These are phyloP conservation scores for Fusarium anguioides DNA, from an alignment of 2,329 filamentous ascomycete genomes.

Conservation along the genomic window DNA sequence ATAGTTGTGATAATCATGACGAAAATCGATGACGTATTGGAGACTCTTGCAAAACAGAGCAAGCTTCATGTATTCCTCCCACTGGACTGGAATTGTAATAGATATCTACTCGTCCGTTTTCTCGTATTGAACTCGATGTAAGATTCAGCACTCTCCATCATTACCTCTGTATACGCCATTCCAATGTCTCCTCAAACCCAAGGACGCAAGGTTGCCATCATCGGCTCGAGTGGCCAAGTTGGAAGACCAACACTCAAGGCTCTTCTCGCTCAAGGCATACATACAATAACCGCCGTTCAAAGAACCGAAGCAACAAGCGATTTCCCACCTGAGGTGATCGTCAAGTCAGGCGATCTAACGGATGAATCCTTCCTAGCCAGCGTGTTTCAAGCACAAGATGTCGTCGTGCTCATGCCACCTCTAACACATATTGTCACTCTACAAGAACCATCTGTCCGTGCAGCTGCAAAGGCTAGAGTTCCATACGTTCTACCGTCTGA, in stretches of 20 bases:
- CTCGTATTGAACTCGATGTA: too few species aligned
- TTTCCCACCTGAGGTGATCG: neutral
- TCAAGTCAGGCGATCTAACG: constrained; percentile 8
- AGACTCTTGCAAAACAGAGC: too few species aligned
- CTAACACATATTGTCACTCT: constrained; percentile 17
- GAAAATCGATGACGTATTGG: neutral
- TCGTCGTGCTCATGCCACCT: constrained; percentile 17
- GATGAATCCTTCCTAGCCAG: constrained; percentile 13
- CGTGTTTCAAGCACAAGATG: constrained; percentile 15
- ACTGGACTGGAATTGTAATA: too few species aligned
- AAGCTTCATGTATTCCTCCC: too few species aligned
- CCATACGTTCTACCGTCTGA: constrained; percentile 16
- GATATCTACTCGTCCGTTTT: too few species aligned
- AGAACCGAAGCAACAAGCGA: constrained; percentile 12
- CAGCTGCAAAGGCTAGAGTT: constrained; percentile 1
- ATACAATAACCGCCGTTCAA: constrained; percentile 22
- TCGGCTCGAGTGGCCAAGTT: constrained; percentile 14
- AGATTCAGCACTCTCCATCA: too few species aligned
- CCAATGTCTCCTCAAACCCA: constrained; percentile 2
- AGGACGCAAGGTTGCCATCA: constrained; percentile 15
- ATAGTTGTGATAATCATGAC: neutral
- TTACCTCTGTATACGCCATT: too few species aligned
- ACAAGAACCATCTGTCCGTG: constrained; percentile 24
- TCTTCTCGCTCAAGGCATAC: constrained; percentile 4
- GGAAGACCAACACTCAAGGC: neutral